Base-by-base conservation (phyloP, 768 basidiomycete genomes). In the Phylloporus rhodoxanthus region DNA sequence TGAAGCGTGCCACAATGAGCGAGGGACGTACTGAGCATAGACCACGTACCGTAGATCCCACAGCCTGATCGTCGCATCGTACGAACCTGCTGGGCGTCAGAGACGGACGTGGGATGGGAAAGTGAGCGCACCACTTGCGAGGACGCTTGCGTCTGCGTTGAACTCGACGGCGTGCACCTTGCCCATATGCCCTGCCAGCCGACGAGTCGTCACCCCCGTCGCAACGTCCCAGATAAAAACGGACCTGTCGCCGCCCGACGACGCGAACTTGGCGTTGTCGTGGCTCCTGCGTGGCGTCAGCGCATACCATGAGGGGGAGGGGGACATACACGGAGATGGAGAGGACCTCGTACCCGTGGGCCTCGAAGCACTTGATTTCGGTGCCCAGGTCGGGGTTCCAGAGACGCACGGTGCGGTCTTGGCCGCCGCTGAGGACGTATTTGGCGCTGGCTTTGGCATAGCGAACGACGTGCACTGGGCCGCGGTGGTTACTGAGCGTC, bases 171-270 rank as follows among this genome's bases (percentile, higher is more conserved):
- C 76, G 69, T 93, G 84, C 43, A 98, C 87, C 64, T 91, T 93
- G 15, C 90, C 81, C 75, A 90, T 80, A 67, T 99, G 96, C 0
- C 92, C 96, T 15, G 87, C 70, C 52, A 96, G 75, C 48, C 94
- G 77, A 34, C 92, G 76, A 36, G 84, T 83, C 1, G 94, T 91
- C 39, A 81, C 77, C 11, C 91, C 95, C 28, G 87, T 81, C 15
- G 85, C 80, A 9, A 99, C 96, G 63, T 99, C 96, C 95, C 95
- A 98, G 20, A 96, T 68, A 57, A 96, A 96, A 1, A 96, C 84
- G 44, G 85, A 84, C 54, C 91, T 82, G 68, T 99, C 95, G 6
- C 95, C 95, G 28, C 95, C 95, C 20, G 86, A 90, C 3, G 91
- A 94, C 13, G 86, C 93, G 59, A 99, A 93, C 60, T 87, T 86